Evolutionary conservation across 805 yeast genomes (phyloP), one percentile per base, ranked within the genome.

Genomic region (Candida loeiensis): DNA sequence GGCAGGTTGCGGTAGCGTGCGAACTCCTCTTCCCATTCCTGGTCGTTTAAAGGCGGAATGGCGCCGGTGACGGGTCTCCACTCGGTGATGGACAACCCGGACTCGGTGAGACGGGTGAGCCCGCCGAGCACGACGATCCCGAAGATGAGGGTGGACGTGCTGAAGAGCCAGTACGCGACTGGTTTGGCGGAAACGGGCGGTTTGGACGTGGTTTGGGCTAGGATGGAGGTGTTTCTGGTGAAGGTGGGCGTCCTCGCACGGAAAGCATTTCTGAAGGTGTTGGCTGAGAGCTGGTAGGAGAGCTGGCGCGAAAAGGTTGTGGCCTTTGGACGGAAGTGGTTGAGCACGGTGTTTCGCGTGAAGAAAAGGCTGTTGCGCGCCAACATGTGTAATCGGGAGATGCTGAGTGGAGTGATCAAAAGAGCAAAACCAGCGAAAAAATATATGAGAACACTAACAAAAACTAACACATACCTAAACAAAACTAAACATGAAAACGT

Each of bases 51-150:
- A 0, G 99, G 99, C 2, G 99, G 99, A 11, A 93, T 62, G 1
- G 95, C 68, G 34, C 99, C 99, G 0, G 99, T 88, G 19, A 93
- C 89, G 1, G 99, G 99, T 59, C 82, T 87, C 99, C 99, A 93
- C 58, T 93, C 99, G 1, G 98, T 93, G 59, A 93, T 93, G 35
- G 95, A 85, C 34, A 93, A 70, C 0, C 99, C 99, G 0, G 96
- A 86, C 57, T 93, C 99, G 0, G 99, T 93, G 33, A 93, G 72
- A 54, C 99, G 76, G 0, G 99, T 93, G 34, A 93, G 71, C 1
- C 99, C 99, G 34, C 99, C 99, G 4, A 93, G 71, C n/a, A 93
- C 81, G 12, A 93, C 98, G 45, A 93, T 93, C 25, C 95, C 96
- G 61, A 93, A 93, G 1, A 93, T 96, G 12, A 93, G 66, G 0